These are phyloP conservation scores for Calonectria fujianensis DNA, from an alignment of 2,329 filamentous ascomycete species.

Conservation along the genomic window DNA sequence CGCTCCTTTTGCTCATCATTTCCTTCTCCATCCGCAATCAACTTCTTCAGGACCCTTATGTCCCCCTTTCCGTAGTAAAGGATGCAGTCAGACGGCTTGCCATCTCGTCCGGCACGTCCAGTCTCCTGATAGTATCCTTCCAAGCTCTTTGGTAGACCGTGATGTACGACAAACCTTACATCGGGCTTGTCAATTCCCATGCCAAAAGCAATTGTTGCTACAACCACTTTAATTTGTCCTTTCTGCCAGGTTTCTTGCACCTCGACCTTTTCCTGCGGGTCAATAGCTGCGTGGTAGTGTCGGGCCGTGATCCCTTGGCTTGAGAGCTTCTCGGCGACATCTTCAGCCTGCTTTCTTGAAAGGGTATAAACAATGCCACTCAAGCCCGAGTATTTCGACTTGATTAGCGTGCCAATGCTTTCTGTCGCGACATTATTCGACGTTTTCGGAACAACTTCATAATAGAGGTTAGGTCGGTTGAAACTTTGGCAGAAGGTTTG, in stretches of 20 bases:
- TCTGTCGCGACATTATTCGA: conserved; percentile 68
- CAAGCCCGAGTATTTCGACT: conserved; percentile 79
- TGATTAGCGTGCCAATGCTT: conserved; percentile 80
- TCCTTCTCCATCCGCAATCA: conserved; percentile 90
- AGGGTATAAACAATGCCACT: conserved; percentile 96
- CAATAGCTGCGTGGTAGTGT: conserved; percentile 91
- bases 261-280: conserved; percentile 78
- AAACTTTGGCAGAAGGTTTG: conserved; percentile 93
- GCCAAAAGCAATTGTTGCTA: conserved; percentile 98
- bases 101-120: conserved; percentile 93
- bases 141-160: conserved; percentile 93
- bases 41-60: conserved; percentile 81
- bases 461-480: conserved; percentile 95
- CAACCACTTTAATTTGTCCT: conserved; percentile 88
- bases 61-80: conserved; percentile 92
- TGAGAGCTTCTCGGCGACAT: conserved; percentile 82
- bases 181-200: conserved; percentile 99
- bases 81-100: conserved; percentile 90
- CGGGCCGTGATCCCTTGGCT: conserved; percentile 81
- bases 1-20: conserved; percentile 87
- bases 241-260: conserved; percentile 90
- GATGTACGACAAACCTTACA: conserved; percentile 96
- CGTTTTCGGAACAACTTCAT: conserved; percentile 86
- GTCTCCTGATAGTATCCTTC: conserved; percentile 99
- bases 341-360: conserved; percentile 88